phyloP scores from a whole-genome alignment of 2,329 filamentous ascomycete species.

The Apiospora pterosperma region DNA sequence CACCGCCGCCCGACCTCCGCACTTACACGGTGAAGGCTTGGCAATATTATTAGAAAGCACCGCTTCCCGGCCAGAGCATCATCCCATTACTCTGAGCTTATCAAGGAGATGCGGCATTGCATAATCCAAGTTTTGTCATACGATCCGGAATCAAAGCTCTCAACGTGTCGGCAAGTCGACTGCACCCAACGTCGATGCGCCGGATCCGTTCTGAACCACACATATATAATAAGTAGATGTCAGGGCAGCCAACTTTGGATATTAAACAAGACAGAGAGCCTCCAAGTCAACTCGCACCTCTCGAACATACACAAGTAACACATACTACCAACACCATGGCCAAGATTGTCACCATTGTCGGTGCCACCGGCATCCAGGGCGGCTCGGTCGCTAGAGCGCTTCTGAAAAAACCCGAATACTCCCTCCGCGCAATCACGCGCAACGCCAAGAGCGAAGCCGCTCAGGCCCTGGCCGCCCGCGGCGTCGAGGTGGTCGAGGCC shows the following conservation, averaged over 20 bases:
- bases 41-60: too few species aligned
- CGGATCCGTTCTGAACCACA: not conserved
- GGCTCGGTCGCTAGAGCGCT: conserved; percentile 16
- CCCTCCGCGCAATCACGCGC: conserved; percentile 16
- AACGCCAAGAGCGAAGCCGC: conserved; percentile 10
- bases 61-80: too few species aligned
- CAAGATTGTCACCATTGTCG: conserved; percentile 17
- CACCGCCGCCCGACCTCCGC: too few species aligned
- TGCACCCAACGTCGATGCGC: too few species aligned
- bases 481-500: conserved; percentile 14
- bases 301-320: not conserved
- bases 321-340: not conserved
- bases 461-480: conserved; percentile 9
- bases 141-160: not conserved
- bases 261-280: not conserved
- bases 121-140: not conserved
- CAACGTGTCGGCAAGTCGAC: not conserved
- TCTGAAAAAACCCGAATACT: conserved; percentile 11
- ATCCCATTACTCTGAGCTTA: too few species aligned
- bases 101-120: too few species aligned
- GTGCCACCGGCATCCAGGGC: conserved; percentile 18
- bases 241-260: not conserved
- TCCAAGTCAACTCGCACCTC: not conserved
- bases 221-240: not conserved
- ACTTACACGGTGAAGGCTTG: too few species aligned